phyloP scores from a whole-genome alignment of 2,329 filamentous ascomycete species.

The Rutstroemia sp. region DNA sequence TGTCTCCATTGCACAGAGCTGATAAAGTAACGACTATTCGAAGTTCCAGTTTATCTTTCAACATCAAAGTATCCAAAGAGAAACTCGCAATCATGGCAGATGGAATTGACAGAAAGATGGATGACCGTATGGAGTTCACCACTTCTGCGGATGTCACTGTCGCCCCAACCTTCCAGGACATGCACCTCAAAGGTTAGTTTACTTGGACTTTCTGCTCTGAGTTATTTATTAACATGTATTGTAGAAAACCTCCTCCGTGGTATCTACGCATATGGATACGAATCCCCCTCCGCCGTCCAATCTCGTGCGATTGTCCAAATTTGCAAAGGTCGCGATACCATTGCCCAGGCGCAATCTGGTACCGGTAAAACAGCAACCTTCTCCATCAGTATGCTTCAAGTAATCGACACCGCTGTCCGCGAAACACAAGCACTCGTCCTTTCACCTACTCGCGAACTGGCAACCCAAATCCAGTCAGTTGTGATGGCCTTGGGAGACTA shows the following conservation, averaged over 20 bases:
- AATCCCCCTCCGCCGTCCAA: slow-evolving; percentile 95
- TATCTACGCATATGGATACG: slow-evolving; percentile 97
- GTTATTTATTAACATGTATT: slow-evolving; percentile 34
- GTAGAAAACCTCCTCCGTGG: slow-evolving; percentile 80
- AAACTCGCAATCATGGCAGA: slow-evolving; percentile 65
- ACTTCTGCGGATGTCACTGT: slow-evolving; percentile 98
- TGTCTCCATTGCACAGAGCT: not conserved
- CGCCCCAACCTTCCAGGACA: slow-evolving; percentile 82
- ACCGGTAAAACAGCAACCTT: slow-evolving; percentile 97
- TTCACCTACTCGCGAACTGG: slow-evolving; percentile 91
- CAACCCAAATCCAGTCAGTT: slow-evolving; percentile 96
- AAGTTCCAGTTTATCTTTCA: slow-evolving; percentile 1
- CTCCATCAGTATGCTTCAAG: slow-evolving; percentile 91
- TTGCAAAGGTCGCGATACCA: slow-evolving; percentile 97
- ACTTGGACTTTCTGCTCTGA: not conserved
- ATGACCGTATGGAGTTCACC: slow-evolving; percentile 96
- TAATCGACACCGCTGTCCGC: slow-evolving; percentile 87
- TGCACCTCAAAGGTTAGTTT: slow-evolving; percentile 75
- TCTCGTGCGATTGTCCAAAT: slow-evolving; percentile 97
- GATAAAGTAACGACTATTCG: not conserved
- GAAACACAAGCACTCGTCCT: slow-evolving; percentile 93
- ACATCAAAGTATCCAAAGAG: not conserved
- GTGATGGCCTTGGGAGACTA: slow-evolving; percentile 99
- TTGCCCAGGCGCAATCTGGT: slow-evolving; percentile 94
- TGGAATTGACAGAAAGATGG: slow-evolving; percentile 79